Conservation (phyloP, 306 rosid species). For the Trifolium dubium region DNA sequence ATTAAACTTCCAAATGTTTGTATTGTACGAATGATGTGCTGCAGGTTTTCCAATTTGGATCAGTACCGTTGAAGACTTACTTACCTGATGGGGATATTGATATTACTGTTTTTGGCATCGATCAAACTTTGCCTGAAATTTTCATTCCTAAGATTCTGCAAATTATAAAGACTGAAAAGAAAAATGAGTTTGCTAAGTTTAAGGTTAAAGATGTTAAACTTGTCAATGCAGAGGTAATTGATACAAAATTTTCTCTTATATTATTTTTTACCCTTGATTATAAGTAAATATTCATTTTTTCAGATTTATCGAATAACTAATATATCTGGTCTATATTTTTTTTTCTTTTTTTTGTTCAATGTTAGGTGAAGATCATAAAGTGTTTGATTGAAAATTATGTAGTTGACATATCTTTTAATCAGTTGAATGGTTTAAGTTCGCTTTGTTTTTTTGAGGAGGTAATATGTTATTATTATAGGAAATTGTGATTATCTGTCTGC, state of each 20-base stretch:
- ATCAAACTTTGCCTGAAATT: slow-evolving; percentile 50
- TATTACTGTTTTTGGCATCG: slow-evolving; percentile 62
- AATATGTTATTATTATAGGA: not conserved
- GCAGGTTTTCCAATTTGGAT: slow-evolving; percentile 79
- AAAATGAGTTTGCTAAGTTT: slow-evolving; percentile 60
- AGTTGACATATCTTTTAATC: slow-evolving; percentile 88
- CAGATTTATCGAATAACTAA: too few relatives aligned
- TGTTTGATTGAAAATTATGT: slow-evolving; percentile 76
- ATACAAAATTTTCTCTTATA: slow-evolving; percentile 4
- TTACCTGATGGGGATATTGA: slow-evolving; percentile 94
- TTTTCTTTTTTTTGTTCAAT: slow-evolving; percentile 29
- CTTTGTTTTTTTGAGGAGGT: slow-evolving; percentile 95
- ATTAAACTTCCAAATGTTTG: too few relatives aligned
- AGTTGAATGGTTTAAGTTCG: slow-evolving; percentile 76
- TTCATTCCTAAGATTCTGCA: slow-evolving; percentile 59
- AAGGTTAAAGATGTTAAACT: slow-evolving; percentile 70
- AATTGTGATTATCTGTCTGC: slow-evolving; percentile 2
- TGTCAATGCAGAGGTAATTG: slow-evolving; percentile 72
- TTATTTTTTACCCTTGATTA: too few relatives aligned
- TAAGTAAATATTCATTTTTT: too few relatives aligned
- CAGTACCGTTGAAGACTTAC: slow-evolving; percentile 88
- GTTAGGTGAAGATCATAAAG: slow-evolving; percentile 81
- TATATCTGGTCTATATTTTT: too few relatives aligned
- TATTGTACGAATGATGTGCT: not conserved
- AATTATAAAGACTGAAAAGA: slow-evolving; percentile 60